A percentile compares a stretch with the other conserved stretches of the same genome.
Evolutionary conservation across 1,284 basidiomycete genomes (phyloP).

Genomic region (Porogramme epimiltina): DNA sequence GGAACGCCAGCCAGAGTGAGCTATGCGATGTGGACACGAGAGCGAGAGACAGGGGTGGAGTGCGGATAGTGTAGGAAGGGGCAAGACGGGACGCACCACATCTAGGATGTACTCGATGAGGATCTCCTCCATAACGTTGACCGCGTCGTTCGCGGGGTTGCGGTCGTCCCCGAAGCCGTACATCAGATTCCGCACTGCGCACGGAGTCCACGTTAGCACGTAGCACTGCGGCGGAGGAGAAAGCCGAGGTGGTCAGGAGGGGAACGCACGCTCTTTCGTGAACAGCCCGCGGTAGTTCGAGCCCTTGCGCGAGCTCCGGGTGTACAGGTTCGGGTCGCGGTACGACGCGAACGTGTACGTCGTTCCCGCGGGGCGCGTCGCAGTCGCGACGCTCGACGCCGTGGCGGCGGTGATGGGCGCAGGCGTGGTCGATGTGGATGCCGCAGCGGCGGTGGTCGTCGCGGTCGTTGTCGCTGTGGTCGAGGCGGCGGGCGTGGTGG

Average conservation of each 20-base stretch:
- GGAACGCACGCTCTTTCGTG: constrained; percentile 71
- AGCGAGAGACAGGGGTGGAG: too few relatives aligned
- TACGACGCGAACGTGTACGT: constrained; percentile 54
- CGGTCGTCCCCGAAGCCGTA: constrained; percentile 95
- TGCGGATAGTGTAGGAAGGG: constrained; percentile 2
- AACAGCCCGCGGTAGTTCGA: constrained; percentile 72
- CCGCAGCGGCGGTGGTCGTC: constrained; percentile 18
- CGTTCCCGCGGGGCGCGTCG: constrained; percentile 16
- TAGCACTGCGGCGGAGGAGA: too few relatives aligned
- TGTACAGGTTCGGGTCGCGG: constrained; percentile 49
- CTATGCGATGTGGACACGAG: too few relatives aligned
- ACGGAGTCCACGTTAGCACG: too few relatives aligned
- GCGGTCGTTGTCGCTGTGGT: constrained; percentile 20
- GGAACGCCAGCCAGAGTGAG: too few relatives aligned
- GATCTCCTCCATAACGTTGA: constrained; percentile 93
- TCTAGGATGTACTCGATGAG: constrained; percentile 90
- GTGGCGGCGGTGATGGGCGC: constrained; percentile 24
- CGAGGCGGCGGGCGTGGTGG: constrained; percentile 8
- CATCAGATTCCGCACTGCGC: constrained; percentile 83
- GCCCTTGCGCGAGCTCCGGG: constrained; percentile 52
- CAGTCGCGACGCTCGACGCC: constrained; percentile 13
- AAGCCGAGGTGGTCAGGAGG: constrained; percentile 2
- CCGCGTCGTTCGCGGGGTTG: constrained; percentile 83
- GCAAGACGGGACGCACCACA: constrained; percentile 56
- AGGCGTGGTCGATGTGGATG: constrained; percentile 21